A percentile compares a stretch with the other conserved stretches of the same genome.
Conservation (phyloP, 352 stramenopile species). For the Blastocystis hominis region DNA sequence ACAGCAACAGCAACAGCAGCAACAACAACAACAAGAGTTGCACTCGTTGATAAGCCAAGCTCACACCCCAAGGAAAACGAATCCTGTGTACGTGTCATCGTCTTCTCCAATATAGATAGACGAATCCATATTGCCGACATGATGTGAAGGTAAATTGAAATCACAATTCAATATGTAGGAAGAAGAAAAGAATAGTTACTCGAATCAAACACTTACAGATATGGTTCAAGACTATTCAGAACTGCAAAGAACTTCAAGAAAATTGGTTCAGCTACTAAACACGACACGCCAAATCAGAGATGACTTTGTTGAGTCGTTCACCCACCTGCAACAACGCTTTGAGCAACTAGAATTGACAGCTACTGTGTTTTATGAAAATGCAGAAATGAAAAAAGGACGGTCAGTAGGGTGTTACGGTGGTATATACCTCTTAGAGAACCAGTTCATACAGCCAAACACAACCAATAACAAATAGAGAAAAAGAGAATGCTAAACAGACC, state of each 20-base stretch:
- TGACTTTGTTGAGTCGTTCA: background rate
- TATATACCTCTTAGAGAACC: background rate
- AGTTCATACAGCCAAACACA: background rate
- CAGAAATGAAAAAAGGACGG: background rate
- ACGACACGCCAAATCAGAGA: background rate
- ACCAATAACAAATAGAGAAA: slow-evolving; percentile 24
- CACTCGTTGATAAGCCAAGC: too few relatives aligned
- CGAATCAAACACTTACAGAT: background rate
- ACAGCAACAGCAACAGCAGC: too few relatives aligned
- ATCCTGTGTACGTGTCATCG: too few relatives aligned
- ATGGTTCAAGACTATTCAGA: background rate
- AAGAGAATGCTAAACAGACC: background rate
- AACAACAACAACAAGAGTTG: too few relatives aligned
- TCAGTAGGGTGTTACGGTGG: background rate
- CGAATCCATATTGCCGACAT: too few relatives aligned
- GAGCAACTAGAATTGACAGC: background rate
- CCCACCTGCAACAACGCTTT: background rate
- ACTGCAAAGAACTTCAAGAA: background rate
- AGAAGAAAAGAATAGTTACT: background rate
- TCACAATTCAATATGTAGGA: background rate
- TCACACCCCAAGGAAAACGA: too few relatives aligned
- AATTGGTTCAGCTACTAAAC: background rate
- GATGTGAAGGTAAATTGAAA: too few relatives aligned
- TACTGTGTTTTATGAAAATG: background rate
- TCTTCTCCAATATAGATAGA: too few relatives aligned